Evolutionary conservation across 148 eudicot species (phyloP), one percentile per base, ranked within the genome.

Genomic region (Cornus suecica): DNA sequence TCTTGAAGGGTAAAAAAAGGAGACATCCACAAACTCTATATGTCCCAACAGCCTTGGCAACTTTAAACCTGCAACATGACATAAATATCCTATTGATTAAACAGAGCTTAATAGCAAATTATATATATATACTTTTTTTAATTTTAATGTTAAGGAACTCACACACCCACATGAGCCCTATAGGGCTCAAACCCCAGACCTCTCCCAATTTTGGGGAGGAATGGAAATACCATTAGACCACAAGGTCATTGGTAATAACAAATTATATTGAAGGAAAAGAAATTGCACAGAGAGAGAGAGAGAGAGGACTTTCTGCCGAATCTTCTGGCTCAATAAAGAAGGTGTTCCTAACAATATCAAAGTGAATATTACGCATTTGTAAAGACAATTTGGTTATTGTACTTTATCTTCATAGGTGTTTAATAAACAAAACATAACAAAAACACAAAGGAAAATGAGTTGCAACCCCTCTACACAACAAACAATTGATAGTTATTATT

Each of bases 1-100:
- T 81, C 99, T 90, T 66, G 97, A 85, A 73, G 97, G 89, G 82
- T 93, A 96, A 83, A 69, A 66, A 83, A 93, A 96, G 8, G 92
- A 86, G 48, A 93, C 91, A 78, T 93, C 81, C 83, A 80, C 81
- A 79, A 96, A 96, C 75, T 90, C 90, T 72, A 96, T 88, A 74
- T 79, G 82, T 25, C 99, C 99, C 52, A 34, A 80, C 84, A 96
- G 75, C 62, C 84, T 81, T 73, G 84, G 82, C 76, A 91, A 84
- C 83, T 90, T 90, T 63, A 76, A 29, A 63, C 99, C 99, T 96
- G 90, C 86, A 86, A 82, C 61, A 75, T 26, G 68, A 24, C 69
- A 34, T 28, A 23, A 66, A 24, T 16, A 15, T 45, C 52, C 52
- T 8, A 45, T 45, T 56, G 61, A 56, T 56, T 56, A 56, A 56